Base-by-base conservation (phyloP, 106 monocot genomes). In the Dioscorea alata region DNA sequence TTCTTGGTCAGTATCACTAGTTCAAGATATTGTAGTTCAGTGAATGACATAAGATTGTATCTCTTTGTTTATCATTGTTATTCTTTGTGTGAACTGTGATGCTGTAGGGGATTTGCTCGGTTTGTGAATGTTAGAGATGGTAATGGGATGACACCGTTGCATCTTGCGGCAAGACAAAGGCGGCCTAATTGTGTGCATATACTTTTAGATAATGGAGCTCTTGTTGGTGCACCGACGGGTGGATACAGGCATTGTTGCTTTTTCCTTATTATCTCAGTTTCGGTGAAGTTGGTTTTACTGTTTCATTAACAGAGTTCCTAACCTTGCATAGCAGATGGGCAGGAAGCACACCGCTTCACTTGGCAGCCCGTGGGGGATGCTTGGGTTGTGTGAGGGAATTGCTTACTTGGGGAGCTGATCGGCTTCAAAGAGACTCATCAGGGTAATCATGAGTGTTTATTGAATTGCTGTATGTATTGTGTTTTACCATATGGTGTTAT, bases 381-480 rank as follows among this genome's bases (percentile, higher is more conserved):
- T 64, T 92, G 74, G 92, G 89, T 60, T 97, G 87, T 61, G 73
- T 97, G n/a, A 83, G 97, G 19, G 83, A 88, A 57, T 80, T 97
- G 76, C 89, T 97, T 14, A 80, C 92, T 21, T 89, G 97, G 89
- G 97, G 97, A 13, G 97, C 92, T 64, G 92, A 97, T 77, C 86
- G 97, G 33, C 81, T 86, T 71, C 89, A 86, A 48, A 84, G 76
- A 56, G 97, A 97, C 77, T 82, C 92, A 50, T 77, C 85, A 59
- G 97, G 92, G 97, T 97, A 71, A 73, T 65, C 53, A 59, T 73
- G 19, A 54, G 54, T 42, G 42, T 42, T 42, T 42, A 10, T 42
- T 42, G 42, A 42, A 42, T 42, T 42, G 42, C 42, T 6, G 42
- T 42, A 42, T 42, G 42, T 42, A 42, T 42, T 42, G 42, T 42